phyloP scores from a whole-genome alignment of 2,329 filamentous ascomycete species.

The Fusarium lateritium region DNA sequence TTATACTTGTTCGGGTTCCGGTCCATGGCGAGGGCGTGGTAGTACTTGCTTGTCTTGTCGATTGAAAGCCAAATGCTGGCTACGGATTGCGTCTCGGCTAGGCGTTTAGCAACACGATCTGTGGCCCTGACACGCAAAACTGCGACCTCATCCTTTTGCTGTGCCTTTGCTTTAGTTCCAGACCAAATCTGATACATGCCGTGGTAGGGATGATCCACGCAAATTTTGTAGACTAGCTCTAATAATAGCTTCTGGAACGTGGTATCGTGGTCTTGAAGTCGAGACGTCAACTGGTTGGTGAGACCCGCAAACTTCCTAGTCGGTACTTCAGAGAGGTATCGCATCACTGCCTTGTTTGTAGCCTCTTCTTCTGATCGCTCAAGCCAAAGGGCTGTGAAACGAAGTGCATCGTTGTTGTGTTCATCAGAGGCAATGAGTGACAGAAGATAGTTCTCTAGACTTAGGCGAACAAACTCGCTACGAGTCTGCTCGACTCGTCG shows the following conservation, averaged over 20 bases:
- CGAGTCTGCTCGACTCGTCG: conserved; percentile 82
- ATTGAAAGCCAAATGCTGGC: conserved; percentile 77
- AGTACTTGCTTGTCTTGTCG: conserved; percentile 79
- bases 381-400: conserved; percentile 95
- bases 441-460: conserved; percentile 92
- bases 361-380: conserved; percentile 83
- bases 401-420: conserved; percentile 89
- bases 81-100: conserved; percentile 68
- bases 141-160: conserved; percentile 81
- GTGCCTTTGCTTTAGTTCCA: conserved; percentile 77
- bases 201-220: conserved; percentile 93
- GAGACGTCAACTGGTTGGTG: conserved; percentile 97
- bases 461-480: conserved; percentile 87
- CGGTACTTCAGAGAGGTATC: conserved; percentile 80
- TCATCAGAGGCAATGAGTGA: conserved; percentile 88
- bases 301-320: conserved; percentile 92
- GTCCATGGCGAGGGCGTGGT: conserved; percentile 75
- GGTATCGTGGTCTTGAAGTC: conserved; percentile 78
- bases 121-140: conserved; percentile 82
- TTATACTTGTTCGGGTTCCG: conserved; percentile 76
- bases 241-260: conserved; percentile 85
- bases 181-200: conserved; percentile 98
- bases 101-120: conserved; percentile 73
- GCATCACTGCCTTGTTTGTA: conserved; percentile 83
- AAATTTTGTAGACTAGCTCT: conserved; percentile 84